Conservation (phyloP, 441 rosid species). For the Codiaeum variegatum region DNA sequence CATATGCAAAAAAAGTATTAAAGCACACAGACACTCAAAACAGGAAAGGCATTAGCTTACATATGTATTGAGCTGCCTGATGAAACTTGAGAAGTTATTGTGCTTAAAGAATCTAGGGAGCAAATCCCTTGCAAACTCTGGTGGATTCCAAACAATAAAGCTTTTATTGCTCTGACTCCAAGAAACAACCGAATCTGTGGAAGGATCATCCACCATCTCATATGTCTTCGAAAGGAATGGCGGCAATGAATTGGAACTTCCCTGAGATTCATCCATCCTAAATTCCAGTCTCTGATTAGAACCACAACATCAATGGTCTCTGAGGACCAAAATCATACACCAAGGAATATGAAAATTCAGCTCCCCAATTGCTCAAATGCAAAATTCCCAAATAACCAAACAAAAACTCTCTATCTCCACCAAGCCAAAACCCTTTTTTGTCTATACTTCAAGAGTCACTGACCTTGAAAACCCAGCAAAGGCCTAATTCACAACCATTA, state of each 20-base stretch:
- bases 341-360: background rate
- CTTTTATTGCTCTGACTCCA: conserved; percentile 72
- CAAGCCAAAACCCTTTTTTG: conserved; percentile 3
- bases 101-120: conserved; percentile 90
- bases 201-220: conserved; percentile 88
- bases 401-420: too few species aligned
- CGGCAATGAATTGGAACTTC: conserved; percentile 67
- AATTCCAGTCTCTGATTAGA: conserved; percentile 21
- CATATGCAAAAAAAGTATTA: background rate
- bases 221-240: conserved; percentile 84
- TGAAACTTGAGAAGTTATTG: conserved; percentile 89
- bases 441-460: background rate
- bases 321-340: conserved; percentile 3
- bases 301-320: conserved; percentile 17
- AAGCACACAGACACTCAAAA: background rate
- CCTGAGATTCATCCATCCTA: conserved; percentile 72
- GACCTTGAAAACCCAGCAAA: conserved; percentile 1
- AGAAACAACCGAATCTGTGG: conserved; percentile 66
- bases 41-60: conserved; percentile 41
- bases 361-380: background rate
- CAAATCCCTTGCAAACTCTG: conserved; percentile 61
- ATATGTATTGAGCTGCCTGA: conserved; percentile 96
- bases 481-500: conserved; percentile 10
- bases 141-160: conserved; percentile 79
- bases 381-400: conserved; percentile 7